phyloP scores from a whole-genome alignment of 768 basidiomycete species.

The Lactarius sp. region DNA sequence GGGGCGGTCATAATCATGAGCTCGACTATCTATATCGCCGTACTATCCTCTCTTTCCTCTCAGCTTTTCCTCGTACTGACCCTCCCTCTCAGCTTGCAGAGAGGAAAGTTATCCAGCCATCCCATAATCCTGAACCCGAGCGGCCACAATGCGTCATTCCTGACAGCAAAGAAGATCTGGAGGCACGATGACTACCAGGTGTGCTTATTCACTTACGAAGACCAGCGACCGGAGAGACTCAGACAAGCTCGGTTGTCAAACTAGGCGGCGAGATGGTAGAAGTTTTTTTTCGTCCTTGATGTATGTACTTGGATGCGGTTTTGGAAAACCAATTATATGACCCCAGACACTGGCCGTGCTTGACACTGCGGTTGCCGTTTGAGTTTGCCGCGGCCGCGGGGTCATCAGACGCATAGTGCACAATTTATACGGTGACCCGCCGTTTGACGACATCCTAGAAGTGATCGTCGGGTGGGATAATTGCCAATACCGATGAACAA shows the following conservation, averaged over 20 bases:
- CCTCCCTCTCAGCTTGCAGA: not conserved
- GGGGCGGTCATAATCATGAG: conserved; percentile 63
- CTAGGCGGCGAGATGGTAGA: no score
- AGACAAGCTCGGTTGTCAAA: not conserved
- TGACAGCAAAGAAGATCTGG: not conserved
- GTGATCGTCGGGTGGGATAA: no score
- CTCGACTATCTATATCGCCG: conserved; percentile 61
- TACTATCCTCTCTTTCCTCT: conserved; percentile 34
- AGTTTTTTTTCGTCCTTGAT: not conserved
- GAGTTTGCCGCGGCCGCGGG: not conserved
- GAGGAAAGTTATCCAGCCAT: conserved; percentile 9
- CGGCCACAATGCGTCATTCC: not conserved
- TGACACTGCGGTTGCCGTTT: no score
- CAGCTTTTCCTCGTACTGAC: not conserved
- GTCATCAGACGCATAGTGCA: no score
- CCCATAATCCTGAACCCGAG: not conserved
- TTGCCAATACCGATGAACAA: no score
- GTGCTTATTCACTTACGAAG: no score
- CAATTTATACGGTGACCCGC: not conserved
- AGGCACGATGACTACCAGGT: not conserved
- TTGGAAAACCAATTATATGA: not conserved
- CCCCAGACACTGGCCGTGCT: conserved; percentile 6
- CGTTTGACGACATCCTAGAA: no score
- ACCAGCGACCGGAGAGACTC: not conserved
- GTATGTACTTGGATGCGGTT: not conserved